phyloP scores from a whole-genome alignment of 2,329 filamentous ascomycete species.

The Myriosclerotinia curreyana region DNA sequence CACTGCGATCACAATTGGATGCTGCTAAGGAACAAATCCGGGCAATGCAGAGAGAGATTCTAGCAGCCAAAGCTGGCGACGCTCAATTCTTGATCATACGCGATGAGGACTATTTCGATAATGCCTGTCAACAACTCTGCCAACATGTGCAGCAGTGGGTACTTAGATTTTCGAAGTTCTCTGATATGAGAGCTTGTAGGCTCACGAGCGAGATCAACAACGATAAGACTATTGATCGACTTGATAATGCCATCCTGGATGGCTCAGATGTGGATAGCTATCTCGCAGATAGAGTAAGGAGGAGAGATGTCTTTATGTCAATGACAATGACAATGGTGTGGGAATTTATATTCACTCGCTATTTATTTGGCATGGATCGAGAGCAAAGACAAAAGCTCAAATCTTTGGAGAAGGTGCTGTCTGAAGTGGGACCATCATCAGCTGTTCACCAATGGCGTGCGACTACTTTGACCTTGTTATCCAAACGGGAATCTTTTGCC shows the following conservation, averaged over 20 bases:
- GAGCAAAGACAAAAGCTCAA: constrained; percentile 98
- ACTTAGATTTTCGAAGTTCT: constrained; percentile 95
- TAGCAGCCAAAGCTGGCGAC: constrained; percentile 58
- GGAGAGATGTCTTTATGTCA: constrained; percentile 96
- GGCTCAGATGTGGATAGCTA: constrained; percentile 89
- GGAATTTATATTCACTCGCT: constrained; percentile 97
- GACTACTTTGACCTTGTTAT: constrained; percentile 85
- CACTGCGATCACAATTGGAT: constrained; percentile 72
- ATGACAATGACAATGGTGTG: constrained; percentile 99
- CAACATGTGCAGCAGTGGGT: constrained; percentile 98
- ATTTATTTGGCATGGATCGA: constrained; percentile 97
- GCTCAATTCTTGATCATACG: constrained; percentile 72
- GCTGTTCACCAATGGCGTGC: constrained; percentile 98
- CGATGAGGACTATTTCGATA: constrained; percentile 94
- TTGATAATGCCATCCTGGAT: constrained; percentile 92
- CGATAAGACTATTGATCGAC: constrained; percentile 87
- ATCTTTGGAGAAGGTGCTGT: constrained; percentile 84
- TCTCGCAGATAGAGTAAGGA: constrained; percentile 79
- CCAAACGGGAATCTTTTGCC: constrained; percentile 74
- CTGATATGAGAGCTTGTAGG: constrained; percentile 84
- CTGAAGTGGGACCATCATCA: constrained; percentile 78
- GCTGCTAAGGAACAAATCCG: constrained; percentile 63
- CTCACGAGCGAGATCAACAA: constrained; percentile 80
- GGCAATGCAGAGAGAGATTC: constrained; percentile 56
- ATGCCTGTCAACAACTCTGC: constrained; percentile 89